These are phyloP conservation scores for Hericium erinaceus DNA, from an alignment of 768 basidiomycete species.

Conservation along the genomic window DNA sequence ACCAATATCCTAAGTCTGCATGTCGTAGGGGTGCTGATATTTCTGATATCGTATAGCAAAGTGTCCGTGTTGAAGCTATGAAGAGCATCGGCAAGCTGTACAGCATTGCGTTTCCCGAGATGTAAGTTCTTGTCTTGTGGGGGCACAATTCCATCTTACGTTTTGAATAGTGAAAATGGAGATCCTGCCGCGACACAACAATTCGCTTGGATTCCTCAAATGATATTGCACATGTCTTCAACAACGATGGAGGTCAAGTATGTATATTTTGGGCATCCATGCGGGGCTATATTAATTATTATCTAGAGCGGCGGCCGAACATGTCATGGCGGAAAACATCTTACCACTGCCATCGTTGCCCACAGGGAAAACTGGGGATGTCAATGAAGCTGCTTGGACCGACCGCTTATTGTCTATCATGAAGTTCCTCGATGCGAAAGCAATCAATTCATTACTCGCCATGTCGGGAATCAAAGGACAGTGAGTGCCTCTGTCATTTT, in stretches of 20 bases:
- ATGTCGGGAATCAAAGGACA: constrained; percentile 54
- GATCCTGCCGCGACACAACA: constrained; percentile 64
- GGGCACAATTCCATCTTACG: not conserved
- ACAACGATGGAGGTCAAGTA: constrained; percentile 52
- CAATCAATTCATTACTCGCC: constrained; percentile 45
- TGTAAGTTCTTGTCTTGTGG: constrained; percentile 37
- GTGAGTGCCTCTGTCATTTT: constrained; percentile 32
- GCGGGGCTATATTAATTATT: not conserved
- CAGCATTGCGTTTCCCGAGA: constrained; percentile 76
- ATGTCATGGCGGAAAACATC: constrained; percentile 63
- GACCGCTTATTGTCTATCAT: constrained; percentile 72
- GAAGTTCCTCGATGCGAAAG: constrained; percentile 51
- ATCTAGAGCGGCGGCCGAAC: constrained; percentile 51
- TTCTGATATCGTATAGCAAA: constrained; percentile 25
- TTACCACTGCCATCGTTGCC: constrained; percentile 74
- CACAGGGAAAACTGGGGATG: constrained; percentile 37
- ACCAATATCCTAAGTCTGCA: not conserved
- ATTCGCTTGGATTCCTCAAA: constrained; percentile 89
- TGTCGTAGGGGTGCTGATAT: not conserved
- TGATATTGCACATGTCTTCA: constrained; percentile 50
- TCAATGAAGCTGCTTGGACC: constrained; percentile 80
- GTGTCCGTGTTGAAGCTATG: constrained; percentile 69
- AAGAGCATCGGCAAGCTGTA: constrained; percentile 72
- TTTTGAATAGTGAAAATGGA: constrained; percentile 58
- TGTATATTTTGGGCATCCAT: constrained; percentile 6